A percentile compares a stretch with the other conserved stretches of the same genome.
These are phyloP conservation scores for Rosa multiflora DNA, from an alignment of 306 rosid species.

Conservation along the genomic window DNA sequence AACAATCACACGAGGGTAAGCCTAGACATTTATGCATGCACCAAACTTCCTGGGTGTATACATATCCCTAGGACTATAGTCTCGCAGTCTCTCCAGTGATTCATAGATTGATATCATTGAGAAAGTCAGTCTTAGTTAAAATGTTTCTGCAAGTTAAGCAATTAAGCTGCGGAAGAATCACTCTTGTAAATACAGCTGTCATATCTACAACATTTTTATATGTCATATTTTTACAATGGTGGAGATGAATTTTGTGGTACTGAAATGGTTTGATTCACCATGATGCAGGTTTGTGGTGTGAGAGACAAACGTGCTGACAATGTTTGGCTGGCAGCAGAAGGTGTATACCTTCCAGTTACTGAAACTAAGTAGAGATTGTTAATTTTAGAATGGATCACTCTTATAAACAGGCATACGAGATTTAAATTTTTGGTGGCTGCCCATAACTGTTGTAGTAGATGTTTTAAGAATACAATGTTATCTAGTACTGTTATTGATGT, in stretches of 20 bases:
- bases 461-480: slow-evolving; percentile 25
- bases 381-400: slow-evolving; percentile 13
- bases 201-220: not conserved
- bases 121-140: not conserved
- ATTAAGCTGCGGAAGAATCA: not conserved
- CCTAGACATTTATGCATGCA: not conserved
- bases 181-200: not conserved
- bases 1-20: not conserved
- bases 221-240: not conserved
- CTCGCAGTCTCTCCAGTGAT: not conserved
- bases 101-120: not conserved
- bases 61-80: not conserved
- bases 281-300: slow-evolving; percentile 73
- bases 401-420: slow-evolving; percentile 36
- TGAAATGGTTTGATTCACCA: not conserved
- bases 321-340: slow-evolving; percentile 95
- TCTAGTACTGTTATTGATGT: slow-evolving; percentile 13
- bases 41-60: not conserved
- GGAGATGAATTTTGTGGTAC: not conserved
- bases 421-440: slow-evolving; percentile 31
- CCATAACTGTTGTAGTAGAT: slow-evolving; percentile 27
- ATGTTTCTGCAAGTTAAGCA: not conserved
- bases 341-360: slow-evolving; percentile 80
- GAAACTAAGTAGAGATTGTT: slow-evolving; percentile 60
- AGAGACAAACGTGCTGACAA: slow-evolving; percentile 89